Percentiles rank a stretch among this genome's conserved stretches.
Evolutionary conservation across 306 rosid genomes (phyloP).

Genomic region (Cucurbita moschata): DNA sequence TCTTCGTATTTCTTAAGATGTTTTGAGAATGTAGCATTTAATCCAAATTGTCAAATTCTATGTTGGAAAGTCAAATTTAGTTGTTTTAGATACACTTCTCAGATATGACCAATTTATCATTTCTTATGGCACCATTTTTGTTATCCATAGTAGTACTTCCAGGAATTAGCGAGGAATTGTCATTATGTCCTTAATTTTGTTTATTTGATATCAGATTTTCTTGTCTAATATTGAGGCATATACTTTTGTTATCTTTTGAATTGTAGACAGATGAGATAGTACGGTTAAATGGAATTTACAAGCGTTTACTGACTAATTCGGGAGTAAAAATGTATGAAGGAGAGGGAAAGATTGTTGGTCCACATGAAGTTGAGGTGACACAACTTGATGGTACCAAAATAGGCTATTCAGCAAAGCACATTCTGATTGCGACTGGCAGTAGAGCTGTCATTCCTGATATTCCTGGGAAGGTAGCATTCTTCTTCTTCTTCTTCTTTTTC

Average conservation of each 20-base stretch:
- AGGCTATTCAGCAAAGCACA: slow-evolving; percentile 80
- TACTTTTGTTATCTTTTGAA: slow-evolving; percentile 7
- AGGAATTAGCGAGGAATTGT: not conserved
- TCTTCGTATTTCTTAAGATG: not conserved
- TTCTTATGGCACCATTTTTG: not conserved
- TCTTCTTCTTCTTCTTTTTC: slow-evolving; percentile 1
- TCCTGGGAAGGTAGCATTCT: slow-evolving; percentile 68
- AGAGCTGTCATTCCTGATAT: slow-evolving; percentile 65
- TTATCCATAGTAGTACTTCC: not conserved
- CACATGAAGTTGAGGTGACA: slow-evolving; percentile 89
- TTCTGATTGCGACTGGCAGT: slow-evolving; percentile 84
- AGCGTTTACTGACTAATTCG: slow-evolving; percentile 69
- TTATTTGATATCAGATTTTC: not conserved
- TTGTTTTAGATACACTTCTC: not conserved
- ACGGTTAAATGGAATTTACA: slow-evolving; percentile 84
- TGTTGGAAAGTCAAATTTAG: not conserved
- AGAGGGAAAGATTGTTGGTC: slow-evolving; percentile 78
- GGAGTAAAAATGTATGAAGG: slow-evolving; percentile 88
- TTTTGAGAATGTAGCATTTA: not conserved
- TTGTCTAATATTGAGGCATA: not conserved
- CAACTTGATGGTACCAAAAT: slow-evolving; percentile 94
- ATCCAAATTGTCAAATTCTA: not conserved
- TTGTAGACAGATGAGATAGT: slow-evolving; percentile 80
- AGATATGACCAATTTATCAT: not conserved
- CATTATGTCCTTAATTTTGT: not conserved